phyloP scores from a whole-genome alignment of 495 filamentous ascomycete genomes.

The Niebla homalea region DNA sequence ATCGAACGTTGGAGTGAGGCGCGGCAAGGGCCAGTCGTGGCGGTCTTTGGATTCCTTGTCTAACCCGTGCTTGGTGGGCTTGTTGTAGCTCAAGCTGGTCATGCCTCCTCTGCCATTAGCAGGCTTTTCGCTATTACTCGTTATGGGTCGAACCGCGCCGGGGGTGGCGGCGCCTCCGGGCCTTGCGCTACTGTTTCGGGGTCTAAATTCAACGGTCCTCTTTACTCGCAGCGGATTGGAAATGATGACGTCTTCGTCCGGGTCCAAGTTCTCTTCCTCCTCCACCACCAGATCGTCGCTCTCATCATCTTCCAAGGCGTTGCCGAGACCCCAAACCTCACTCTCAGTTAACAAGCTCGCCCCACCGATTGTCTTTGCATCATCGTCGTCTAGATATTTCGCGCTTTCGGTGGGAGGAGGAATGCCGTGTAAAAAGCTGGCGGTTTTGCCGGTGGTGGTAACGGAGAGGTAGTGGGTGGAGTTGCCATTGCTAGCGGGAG shows the following conservation, averaged over 20 bases:
- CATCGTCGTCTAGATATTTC: neutral
- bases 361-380: neutral
- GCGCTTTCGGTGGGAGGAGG: neutral
- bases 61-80: too few relatives aligned
- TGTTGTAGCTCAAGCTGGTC: too few relatives aligned
- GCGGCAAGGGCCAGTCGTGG: neutral
- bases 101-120: neutral
- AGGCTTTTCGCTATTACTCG: neutral
- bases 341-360: neutral
- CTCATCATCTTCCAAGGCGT: neutral
- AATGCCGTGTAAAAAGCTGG: neutral
- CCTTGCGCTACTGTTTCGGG: neutral
- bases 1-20: neutral
- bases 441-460: neutral
- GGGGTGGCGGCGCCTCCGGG: neutral
- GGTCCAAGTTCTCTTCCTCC: too few relatives aligned
- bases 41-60: too few relatives aligned
- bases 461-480: neutral
- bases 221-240: too few relatives aligned
- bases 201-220: too few relatives aligned
- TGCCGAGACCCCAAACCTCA: slow-evolving; percentile 1
- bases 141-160: too few relatives aligned
- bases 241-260: too few relatives aligned
- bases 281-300: neutral
- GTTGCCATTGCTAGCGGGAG: neutral